Conservation (phyloP, 768 basidiomycete species). For the Trametes sanguinea region DNA sequence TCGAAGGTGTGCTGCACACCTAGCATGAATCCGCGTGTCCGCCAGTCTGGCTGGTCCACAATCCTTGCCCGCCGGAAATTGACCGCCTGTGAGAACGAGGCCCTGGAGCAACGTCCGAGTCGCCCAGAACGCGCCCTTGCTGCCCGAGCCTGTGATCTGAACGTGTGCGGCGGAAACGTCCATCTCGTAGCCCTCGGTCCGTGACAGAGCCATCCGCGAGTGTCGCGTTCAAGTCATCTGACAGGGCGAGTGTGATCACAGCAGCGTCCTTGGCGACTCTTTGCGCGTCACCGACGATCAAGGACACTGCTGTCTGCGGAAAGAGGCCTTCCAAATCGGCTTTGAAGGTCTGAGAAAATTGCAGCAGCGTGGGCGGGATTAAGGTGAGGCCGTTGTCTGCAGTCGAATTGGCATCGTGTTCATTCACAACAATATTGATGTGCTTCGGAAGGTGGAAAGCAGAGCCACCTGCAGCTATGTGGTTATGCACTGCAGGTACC, state of each 20-base stretch:
- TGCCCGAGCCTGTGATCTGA: conserved; percentile 26
- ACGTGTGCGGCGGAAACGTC: conserved; percentile 18
- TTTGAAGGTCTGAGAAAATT: conserved; percentile 29
- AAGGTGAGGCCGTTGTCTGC: conserved; percentile 26
- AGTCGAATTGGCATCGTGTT: conserved; percentile 16
- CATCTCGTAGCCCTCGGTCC: conserved; percentile 29
- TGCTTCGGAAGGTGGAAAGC: conserved; percentile 13
- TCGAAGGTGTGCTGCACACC: conserved; percentile 13
- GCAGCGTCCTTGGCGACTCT: background rate
- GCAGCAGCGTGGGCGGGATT: conserved; percentile 28
- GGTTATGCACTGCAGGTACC: conserved; percentile 25
- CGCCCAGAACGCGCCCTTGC: conserved; percentile 32
- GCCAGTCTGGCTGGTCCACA: conserved; percentile 31
- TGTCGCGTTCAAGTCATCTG: conserved; percentile 12
- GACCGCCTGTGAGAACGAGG: conserved; percentile 23
- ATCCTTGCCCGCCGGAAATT: conserved; percentile 28
- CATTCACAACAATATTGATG: conserved; percentile 23
- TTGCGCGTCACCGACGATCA: conserved; percentile 8
- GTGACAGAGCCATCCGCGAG: conserved; percentile 25
- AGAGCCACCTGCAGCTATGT: background rate
- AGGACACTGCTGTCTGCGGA: conserved; percentile 10
- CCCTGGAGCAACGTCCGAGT: conserved; percentile 33
- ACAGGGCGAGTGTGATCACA: conserved; percentile 21
- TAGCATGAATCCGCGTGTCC: conserved; percentile 32
- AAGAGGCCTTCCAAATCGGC: conserved; percentile 27